Percentiles rank a stretch among this genome's conserved stretches.
phyloP scores from a whole-genome alignment of 495 filamentous ascomycete genomes.

The Penicillium pancosmium region DNA sequence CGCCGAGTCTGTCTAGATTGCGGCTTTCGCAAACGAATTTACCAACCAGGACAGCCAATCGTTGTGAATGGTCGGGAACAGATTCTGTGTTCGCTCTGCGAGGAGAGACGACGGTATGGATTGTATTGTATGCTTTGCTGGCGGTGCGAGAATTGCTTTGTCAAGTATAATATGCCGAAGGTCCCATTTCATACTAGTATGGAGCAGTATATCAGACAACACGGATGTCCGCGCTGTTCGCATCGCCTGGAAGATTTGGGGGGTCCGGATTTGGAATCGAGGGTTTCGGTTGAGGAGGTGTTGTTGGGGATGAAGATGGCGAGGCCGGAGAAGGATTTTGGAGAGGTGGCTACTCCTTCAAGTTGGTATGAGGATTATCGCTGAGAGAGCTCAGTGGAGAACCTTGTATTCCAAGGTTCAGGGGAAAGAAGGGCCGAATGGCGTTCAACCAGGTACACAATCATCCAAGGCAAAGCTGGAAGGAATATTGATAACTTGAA shows the following conservation, averaged over 20 bases:
- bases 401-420: no score
- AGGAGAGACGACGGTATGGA: conserved; percentile 6
- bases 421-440: no score
- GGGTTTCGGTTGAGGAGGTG: neutral
- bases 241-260: conserved; percentile 6
- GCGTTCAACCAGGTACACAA: no score
- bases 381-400: neutral
- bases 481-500: neutral
- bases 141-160: conserved; percentile 7
- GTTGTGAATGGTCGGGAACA: conserved; percentile 1
- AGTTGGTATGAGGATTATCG: conserved; percentile 7
- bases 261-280: neutral
- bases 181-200: conserved; percentile 2
- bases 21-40: conserved; percentile 4
- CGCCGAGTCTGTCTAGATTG: conserved; percentile 10
- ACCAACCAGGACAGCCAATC: conserved; percentile 7
- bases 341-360: neutral
- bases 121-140: conserved; percentile 9
- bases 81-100: conserved; percentile 5
- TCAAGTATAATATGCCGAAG: neutral
- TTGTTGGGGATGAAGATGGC: neutral
- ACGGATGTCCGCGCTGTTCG: conserved; percentile 6
- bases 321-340: neutral
- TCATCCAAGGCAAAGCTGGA: neutral
- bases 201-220: conserved; percentile 3